Percentiles rank a stretch among this genome's conserved stretches.
Conservation (phyloP, 768 basidiomycete species). For the Phylloporus arenicola region DNA sequence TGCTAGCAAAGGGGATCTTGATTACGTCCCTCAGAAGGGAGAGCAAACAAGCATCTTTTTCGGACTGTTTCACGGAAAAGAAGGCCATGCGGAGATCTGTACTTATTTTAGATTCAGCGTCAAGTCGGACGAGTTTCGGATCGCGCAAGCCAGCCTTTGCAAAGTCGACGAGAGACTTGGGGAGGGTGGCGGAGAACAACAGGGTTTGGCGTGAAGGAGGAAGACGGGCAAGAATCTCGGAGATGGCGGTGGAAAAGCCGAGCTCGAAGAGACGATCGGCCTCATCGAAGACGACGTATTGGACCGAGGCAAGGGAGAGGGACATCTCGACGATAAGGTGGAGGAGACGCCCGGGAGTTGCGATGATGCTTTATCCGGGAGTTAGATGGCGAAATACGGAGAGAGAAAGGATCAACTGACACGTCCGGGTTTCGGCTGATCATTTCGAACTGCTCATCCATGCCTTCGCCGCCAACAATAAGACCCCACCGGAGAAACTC, state of each 20-base stretch:
- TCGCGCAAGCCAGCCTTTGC: constrained; percentile 95
- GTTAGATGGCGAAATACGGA: constrained; percentile 9
- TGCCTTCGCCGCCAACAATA: constrained; percentile 89
- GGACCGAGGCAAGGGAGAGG: constrained; percentile 77
- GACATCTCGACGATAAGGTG: constrained; percentile 97
- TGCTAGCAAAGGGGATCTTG: constrained; percentile 58
- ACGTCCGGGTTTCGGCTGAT: constrained; percentile 92
- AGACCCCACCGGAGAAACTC: constrained; percentile 83
- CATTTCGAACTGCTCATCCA: constrained; percentile 96
- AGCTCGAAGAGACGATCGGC: constrained; percentile 98
- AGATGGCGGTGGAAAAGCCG: constrained; percentile 90
- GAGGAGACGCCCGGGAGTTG: constrained; percentile 95
- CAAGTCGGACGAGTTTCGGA: constrained; percentile 93
- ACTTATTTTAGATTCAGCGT: constrained; percentile 94
- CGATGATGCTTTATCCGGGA: constrained; percentile 68
- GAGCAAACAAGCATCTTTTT: constrained; percentile 91
- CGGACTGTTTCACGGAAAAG: constrained; percentile 84
- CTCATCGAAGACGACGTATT: constrained; percentile 95
- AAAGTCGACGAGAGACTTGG: constrained; percentile 93
- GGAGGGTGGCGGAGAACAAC: constrained; percentile 94
- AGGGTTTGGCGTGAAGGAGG: constrained; percentile 85
- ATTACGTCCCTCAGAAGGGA: constrained; percentile 83
- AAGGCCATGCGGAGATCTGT: constrained; percentile 91
- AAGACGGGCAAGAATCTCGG: constrained; percentile 87
- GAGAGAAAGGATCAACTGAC: constrained; percentile 45